Evolutionary conservation across 2,329 filamentous ascomycete genomes (phyloP), one percentile per base, ranked within the genome.

Genomic region (Pezicula neosporulosa): DNA sequence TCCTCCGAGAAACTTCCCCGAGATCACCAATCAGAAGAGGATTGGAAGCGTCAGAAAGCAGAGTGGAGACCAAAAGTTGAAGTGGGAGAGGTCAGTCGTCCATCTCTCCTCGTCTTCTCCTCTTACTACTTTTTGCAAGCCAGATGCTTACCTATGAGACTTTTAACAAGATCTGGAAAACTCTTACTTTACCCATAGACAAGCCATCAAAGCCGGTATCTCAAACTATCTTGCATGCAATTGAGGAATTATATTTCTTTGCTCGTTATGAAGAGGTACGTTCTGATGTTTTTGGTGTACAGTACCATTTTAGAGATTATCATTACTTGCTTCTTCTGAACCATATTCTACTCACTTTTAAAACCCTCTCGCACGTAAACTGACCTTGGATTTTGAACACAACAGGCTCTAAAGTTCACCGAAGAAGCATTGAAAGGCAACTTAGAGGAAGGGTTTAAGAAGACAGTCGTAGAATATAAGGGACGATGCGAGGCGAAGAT

Each of bases 191-290:
- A 1, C 64, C 62, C 3, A 47, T 63, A 8, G 48, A 61, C 24
- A 56, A 57, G 19, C 63, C 61, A 0, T 55, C 61, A 2, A 68
- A 67, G 44, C 60, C 53, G n/a, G 55, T 62, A 33, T 59, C 57
- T 12, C 64, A 66, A 50, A 52, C 50, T 1, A 59, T 68, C 10
- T 46, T 67, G 15, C 63, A 68, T 46, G 60, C 64, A 1, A 61
- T 68, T 44, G 66, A 68, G 36, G 64, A 68, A 47, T 38, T 67
- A 15, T 68, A 66, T 51, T 67, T 66, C 44, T 58, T 59, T 36
- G 49, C 48, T 24, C 50, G 55, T 19, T 67, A 62, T 52, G 51
- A 58, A n/a, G 62, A 66, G 30, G 65, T 33, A 33, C 30, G 30
- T 33, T 10, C 30, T 13, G 30, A 33, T 10, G 30, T 33, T 33